Evolutionary conservation across 108 stramenopile genomes (phyloP), one percentile per base, ranked within the genome.

Genomic region (Skeletonema potamos): DNA sequence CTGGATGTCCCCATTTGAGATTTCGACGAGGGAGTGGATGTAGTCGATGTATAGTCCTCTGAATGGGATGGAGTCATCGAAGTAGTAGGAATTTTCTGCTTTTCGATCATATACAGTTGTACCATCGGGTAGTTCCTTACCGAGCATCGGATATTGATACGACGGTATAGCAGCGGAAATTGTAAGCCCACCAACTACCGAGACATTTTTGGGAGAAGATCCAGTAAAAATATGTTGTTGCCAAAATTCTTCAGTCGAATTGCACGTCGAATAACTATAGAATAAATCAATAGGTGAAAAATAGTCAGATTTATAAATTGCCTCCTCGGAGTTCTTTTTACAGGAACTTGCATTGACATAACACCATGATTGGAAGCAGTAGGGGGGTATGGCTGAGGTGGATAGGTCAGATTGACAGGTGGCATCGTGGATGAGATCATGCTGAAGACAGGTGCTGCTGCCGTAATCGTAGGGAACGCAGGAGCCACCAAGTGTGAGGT

Each of bases 401-500:
- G 34, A 58, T 58, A 20, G n/a, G 26, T 32, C 58, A 6, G 1
- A 12, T 30, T 64, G 27, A 30, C 72, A 73, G 7, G 15, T 27
- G 10, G 54, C 30, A 34, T 64, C 46, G 55, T 64, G 20, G n/a
- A 64, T 29, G 18, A 73, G 54, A 33, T 73, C 72, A 15, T 73
- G 72, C 39, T 65, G 72, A 10, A 73, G 64, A 27, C 72, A 73
- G 28, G 15, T 3, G 17, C 20, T 46, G 17, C 62, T 63, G 12
- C 72, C 72, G 55, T 73, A 73, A 15, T 34, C 12, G 33, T 30
- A 30, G 1, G 72, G 39, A 7, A 73, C 63, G 64, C 72, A 73
- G 1, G 72, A 73, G 30, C 54, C 64, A n/a, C 55, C 56, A 39
- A 41, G 72, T 13, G 56, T 43, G 0, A 73, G 24, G 8, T 48